Evolutionary conservation across 179 eudicot species (phyloP), one percentile per base, ranked within the genome.

Genomic region (Silene vulgaris): DNA sequence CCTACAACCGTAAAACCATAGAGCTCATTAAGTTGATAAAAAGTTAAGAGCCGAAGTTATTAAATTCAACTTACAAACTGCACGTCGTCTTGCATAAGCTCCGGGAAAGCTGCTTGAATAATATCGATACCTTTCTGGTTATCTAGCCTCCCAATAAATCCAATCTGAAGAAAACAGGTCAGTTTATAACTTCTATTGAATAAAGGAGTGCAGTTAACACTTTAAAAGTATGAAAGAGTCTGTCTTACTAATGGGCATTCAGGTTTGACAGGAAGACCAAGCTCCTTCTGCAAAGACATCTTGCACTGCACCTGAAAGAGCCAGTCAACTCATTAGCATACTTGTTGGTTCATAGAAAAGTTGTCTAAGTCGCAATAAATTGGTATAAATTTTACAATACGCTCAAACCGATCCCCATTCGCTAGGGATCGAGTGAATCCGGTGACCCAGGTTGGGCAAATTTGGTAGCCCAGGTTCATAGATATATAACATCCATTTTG

Each of bases 91-190:
- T 82, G 87, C 89, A 96, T 64, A 17, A 94, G 89, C 78, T 91
- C 97, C 54, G 99, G 96, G 68, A 80, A 77, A 48, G 89, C 98
- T 30, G 90, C 84, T 77, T 89, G 88, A 73, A 96, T 84, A 54
- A 91, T 79, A 81, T 93, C 98, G 12, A 93, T 85, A 29, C 99
- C 99, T 81, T 96, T 96, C 80, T 96, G 99, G 87, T 82, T 90
- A 82, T 96, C 99, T 16, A 96, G 85, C 80, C 99, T 96, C 80
- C 99, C 99, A 61, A 96, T 89, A 77, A 96, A 96, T 45, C 99
- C 99, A 82, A 96, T 91, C 99, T 93, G 76, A 64, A 78, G 57
- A 59, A 72, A 16, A 11, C 43, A 19, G 52, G 60, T 48, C 13
- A 65, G 17, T 5, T 35, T 5, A 17, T n/a, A 16, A 56, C 60